Percentiles rank a stretch among this genome's conserved stretches.
These are phyloP conservation scores for Cyberlindnera subsufficiens DNA, from an alignment of 805 yeast genomes.

Conservation along the genomic window DNA sequence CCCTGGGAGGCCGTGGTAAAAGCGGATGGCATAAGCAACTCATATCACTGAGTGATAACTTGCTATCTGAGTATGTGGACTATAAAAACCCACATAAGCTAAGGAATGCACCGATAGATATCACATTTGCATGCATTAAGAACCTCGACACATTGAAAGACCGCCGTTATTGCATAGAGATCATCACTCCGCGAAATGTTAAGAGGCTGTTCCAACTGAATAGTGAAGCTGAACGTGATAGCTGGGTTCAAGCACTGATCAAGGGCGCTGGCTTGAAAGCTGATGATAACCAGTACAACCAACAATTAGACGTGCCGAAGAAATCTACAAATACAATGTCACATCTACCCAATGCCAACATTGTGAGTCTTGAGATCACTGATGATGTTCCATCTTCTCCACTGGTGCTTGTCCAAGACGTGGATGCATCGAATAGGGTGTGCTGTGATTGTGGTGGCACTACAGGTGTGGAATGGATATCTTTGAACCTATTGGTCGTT, in stretches of 20 bases:
- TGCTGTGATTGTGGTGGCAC: conserved; percentile 79
- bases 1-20: conserved; percentile 13
- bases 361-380: not conserved
- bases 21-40: conserved; percentile 82
- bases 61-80: conserved; percentile 64
- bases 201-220: conserved; percentile 74
- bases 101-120: conserved; percentile 61
- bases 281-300: conserved; percentile 5
- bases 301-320: not conserved
- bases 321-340: not conserved
- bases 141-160: conserved; percentile 24
- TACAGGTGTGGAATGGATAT: conserved; percentile 79
- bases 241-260: conserved; percentile 63
- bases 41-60: conserved; percentile 70
- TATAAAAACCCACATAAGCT: conserved; percentile 68
- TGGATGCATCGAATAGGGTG: conserved; percentile 46
- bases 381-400: conserved; percentile 1
- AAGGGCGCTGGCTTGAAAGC: conserved; percentile 40
- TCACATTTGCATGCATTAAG: conserved; percentile 62
- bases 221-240: conserved; percentile 55
- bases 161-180: conserved; percentile 58
- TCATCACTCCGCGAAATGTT: conserved; percentile 59
- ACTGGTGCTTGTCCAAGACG: conserved; percentile 21
- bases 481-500: conserved; percentile 63
- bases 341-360: not conserved